Percentiles rank a stretch among this genome's conserved stretches.
Conservation (phyloP, 2,329 filamentous ascomycete genomes). For the Hypoxylon sp. region DNA sequence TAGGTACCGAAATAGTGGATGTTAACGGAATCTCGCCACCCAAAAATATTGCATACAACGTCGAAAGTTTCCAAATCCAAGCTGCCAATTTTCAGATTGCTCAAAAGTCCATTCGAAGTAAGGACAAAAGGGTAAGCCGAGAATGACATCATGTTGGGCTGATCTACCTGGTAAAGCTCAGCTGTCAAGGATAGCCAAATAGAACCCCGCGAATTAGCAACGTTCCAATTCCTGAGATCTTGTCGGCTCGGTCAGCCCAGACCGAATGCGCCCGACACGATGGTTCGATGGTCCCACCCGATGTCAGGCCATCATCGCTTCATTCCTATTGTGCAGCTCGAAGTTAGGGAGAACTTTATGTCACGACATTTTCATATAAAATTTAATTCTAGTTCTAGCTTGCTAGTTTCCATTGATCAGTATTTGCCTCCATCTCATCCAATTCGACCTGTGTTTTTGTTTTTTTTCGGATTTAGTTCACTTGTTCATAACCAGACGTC, state of each 20-base stretch:
- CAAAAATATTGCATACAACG: not conserved
- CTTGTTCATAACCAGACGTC: not conserved
- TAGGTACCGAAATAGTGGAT: not conserved
- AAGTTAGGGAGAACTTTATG: not conserved
- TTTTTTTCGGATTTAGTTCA: not conserved
- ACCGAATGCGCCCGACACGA: constrained; percentile 34
- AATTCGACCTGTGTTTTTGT: constrained; percentile 1
- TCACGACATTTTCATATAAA: constrained; percentile 17
- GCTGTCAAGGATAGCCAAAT: constrained; percentile 5
- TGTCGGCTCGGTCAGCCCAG: constrained; percentile 31
- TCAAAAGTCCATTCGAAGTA: not conserved
- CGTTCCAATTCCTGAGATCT: constrained; percentile 16
- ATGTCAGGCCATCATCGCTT: constrained; percentile 43
- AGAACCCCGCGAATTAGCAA: constrained; percentile 29
- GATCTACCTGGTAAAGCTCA: constrained; percentile 11
- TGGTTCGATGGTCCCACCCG: constrained; percentile 46
- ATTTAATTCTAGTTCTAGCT: not conserved
- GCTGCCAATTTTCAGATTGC: not conserved
- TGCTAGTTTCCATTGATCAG: not conserved
- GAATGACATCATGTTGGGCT: constrained; percentile 39
- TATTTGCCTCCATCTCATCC: constrained; percentile 6
- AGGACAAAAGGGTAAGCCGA: constrained; percentile 12
- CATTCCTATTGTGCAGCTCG: constrained; percentile 22
- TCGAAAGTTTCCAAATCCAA: not conserved
- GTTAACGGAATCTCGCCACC: not conserved